Evolutionary conservation across 768 basidiomycete genomes (phyloP), one percentile per base, ranked within the genome.

Genomic region (Hypholoma fasciculare): DNA sequence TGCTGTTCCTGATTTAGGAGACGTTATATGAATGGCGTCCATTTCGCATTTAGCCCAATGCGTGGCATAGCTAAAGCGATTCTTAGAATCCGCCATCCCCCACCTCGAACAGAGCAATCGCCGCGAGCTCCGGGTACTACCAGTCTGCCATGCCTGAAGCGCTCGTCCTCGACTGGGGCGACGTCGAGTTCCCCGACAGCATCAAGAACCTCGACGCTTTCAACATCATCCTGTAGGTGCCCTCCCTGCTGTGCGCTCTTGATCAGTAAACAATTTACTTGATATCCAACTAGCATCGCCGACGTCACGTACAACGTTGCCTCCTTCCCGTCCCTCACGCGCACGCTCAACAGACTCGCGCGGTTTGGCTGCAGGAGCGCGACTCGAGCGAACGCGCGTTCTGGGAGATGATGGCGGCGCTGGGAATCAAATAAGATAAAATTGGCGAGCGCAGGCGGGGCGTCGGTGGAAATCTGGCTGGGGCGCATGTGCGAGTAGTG

Each of bases 271-370:
- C 17, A 46, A 46, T 23, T 44, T 8, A n/a, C 23, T n/a, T 23
- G 23, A 23, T n/a, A 20, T 4, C 14, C 9, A 23, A 27, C 7
- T n/a, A 23, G 23, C 40, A 94, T 96, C 87, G 91, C 94, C 12
- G 94, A 97, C 65, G 92, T 96, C 7, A 89, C 93, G 1, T 96
- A 96, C 76, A 96, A 97, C 73, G 92, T 91, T 0, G 75, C 86
- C 1, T 90, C 92, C 1, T 97, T 96, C 71, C 84, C 90, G 2
- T 78, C 89, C 0, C 83, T 96, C 40, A 71, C 93, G 16, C 73
- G 74, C 17, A 50, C 93, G 75, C 72, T 97, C 95, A 0, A 82
- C 83, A 0, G 75, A 64, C 69, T 96, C 90, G 42, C 95, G 84
- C 68, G 96, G 87, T 68, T 97, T 95, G 75, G 95, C 96, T 4